Base-by-base conservation (phyloP, 352 stramenopile species). In the Phytophthora quininea region DNA sequence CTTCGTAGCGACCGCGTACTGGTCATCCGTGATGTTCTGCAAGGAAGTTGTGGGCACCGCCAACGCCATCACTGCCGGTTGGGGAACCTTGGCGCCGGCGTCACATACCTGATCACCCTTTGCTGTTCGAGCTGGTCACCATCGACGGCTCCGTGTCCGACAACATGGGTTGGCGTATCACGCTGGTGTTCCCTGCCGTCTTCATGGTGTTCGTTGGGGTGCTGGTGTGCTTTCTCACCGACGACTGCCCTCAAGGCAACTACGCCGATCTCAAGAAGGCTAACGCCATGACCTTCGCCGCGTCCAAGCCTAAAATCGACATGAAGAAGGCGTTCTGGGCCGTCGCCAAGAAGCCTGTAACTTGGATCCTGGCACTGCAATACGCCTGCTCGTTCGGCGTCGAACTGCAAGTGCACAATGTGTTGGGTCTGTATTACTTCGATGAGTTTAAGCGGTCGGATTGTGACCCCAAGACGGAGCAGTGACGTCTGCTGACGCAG, bases 1-100 rank as follows among this genome's bases (percentile, higher is more conserved):
- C 31, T 98, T 98, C 70, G 91, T 98, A 8, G 89, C 90, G 30
- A 98, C 90, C 40, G 88, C 97, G 61, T 98, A 92, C 70, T 98
- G 96, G 96, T 97, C 93, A 0, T 93, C 84, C 40, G 67, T 86
- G 50, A 98, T 98, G 84, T 99, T 99, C 64, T 84, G 81, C 24
- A n/a, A n/a, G n/a, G n/a, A 98, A 64, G 82, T 98, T 37, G 95
- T 97, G n/a, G 96, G 96, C 52, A 95, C 81, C 27, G 95, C 95
- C 2, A 98, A 99, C 64, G 93, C 93, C 14, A 71, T 98, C 24
- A 95, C 67, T 94, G 92, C 79, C 52, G 95, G 96, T 31, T 98
- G 95, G 94, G 95, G 95, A 98, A 98, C 76, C 80, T 98, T 33
- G 95, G 96, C 60, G 94, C 92, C 42, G 96, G 89, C 37, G 79